Percentiles rank a stretch among this genome's conserved stretches.
Conservation (phyloP, 805 yeast genomes). For the Lipomyces orientalis region DNA sequence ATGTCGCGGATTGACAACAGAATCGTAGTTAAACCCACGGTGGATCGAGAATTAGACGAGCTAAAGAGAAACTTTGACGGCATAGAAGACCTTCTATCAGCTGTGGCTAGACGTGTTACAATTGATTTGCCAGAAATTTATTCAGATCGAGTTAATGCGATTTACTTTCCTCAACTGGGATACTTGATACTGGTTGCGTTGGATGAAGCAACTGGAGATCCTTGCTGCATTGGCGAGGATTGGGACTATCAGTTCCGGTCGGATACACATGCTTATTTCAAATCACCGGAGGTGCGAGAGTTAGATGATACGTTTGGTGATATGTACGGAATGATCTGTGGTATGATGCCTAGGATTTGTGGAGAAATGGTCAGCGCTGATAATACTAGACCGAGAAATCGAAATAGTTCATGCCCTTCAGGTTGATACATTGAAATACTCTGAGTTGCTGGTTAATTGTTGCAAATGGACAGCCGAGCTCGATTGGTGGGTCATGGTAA, state of each 20-base stretch:
- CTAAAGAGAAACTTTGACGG: constrained; percentile 41
- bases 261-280: constrained; percentile 48
- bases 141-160: constrained; percentile 44
- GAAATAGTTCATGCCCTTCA: constrained; percentile 50
- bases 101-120: constrained; percentile 21
- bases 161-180: constrained; percentile 56
- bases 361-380: constrained; percentile 33
- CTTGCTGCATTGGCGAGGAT: constrained; percentile 13
- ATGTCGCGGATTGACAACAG: constrained; percentile 44
- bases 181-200: constrained; percentile 47
- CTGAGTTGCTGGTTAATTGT: constrained; percentile 32
- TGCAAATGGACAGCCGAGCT: constrained; percentile 46
- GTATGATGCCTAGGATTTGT: background rate
- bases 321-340: constrained; percentile 48
- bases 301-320: constrained; percentile 53
- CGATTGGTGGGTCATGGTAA: constrained; percentile 43
- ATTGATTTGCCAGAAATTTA: constrained; percentile 14
- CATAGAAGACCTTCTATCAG: constrained; percentile 46
- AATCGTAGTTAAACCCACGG: constrained; percentile 44
- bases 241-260: constrained; percentile 53
- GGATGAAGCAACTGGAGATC: constrained; percentile 9
- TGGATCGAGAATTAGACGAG: constrained; percentile 44
- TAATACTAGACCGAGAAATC: constrained; percentile 43
- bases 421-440: constrained; percentile 34
- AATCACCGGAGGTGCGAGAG: constrained; percentile 43